Evolutionary conservation across 2,329 filamentous ascomycete genomes (phyloP).

Genomic region (Periconia sp.): DNA sequence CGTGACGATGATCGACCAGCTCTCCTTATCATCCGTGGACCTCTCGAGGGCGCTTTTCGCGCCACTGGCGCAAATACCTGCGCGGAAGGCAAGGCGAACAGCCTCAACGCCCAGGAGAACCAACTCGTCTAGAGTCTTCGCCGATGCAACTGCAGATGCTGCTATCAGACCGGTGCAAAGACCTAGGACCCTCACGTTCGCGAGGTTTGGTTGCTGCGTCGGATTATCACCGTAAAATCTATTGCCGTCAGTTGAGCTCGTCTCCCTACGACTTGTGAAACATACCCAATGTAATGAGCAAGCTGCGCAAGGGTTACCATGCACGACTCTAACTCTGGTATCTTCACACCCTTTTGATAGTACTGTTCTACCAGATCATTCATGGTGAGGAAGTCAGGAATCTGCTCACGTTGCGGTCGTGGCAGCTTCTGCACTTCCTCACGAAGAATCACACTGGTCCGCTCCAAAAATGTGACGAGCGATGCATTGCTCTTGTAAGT

Average conservation of each 20-base stretch:
- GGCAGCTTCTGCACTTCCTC: slow-evolving; percentile 62
- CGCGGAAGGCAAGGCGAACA: slow-evolving; percentile 67
- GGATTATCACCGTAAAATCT: slow-evolving; percentile 55
- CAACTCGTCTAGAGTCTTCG: slow-evolving; percentile 63
- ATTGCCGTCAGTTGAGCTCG: slow-evolving; percentile 17
- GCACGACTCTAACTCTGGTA: slow-evolving; percentile 65
- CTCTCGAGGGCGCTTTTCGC: slow-evolving; percentile 54
- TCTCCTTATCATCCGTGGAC: slow-evolving; percentile 56
- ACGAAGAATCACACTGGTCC: slow-evolving; percentile 59
- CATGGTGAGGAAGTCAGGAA: slow-evolving; percentile 65
- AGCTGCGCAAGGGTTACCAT: slow-evolving; percentile 67
- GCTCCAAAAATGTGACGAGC: slow-evolving; percentile 64
- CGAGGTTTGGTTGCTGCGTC: slow-evolving; percentile 54
- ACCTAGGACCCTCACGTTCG: slow-evolving; percentile 59
- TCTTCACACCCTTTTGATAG: slow-evolving; percentile 58
- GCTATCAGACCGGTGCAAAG: slow-evolving; percentile 71
- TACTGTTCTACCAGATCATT: slow-evolving; percentile 68
- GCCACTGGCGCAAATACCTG: slow-evolving; percentile 52
- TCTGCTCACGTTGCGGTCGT: slow-evolving; percentile 57
- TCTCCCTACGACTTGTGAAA: slow-evolving; percentile 10
- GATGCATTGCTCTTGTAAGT: slow-evolving; percentile 58
- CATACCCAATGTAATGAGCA: slow-evolving; percentile 69
- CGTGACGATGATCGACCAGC: slow-evolving; percentile 70
- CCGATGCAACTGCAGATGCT: slow-evolving; percentile 67
- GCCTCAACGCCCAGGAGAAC: slow-evolving; percentile 65